Percentiles rank a stretch among this genome's conserved stretches.
These are phyloP conservation scores for Daldinia childiae DNA, from an alignment of 495 filamentous ascomycete species.

Conservation along the genomic window DNA sequence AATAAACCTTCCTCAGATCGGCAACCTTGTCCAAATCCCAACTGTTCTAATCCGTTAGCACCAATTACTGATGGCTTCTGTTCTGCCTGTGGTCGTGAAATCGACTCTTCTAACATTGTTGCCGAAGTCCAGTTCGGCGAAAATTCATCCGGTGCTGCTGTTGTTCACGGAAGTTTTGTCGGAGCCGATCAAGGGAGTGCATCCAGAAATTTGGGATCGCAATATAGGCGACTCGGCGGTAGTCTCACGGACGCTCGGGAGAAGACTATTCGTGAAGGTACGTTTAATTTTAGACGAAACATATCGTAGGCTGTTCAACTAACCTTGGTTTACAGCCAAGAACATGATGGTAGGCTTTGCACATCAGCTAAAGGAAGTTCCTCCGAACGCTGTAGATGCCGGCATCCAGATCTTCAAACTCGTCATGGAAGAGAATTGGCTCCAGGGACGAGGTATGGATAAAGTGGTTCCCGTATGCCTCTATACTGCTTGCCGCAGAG, in stretches of 20 bases:
- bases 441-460: constrained; percentile 84
- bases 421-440: constrained; percentile 79
- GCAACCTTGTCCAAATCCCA: constrained; percentile 42
- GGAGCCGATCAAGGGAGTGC: constrained; percentile 76
- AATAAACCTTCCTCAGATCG: constrained; percentile 31
- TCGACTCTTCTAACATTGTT: constrained; percentile 86
- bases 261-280: constrained; percentile 72
- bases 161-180: constrained; percentile 90
- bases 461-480: constrained; percentile 86
- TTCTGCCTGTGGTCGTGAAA: constrained; percentile 80
- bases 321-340: constrained; percentile 40
- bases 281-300: constrained; percentile 32
- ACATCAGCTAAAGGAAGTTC: constrained; percentile 61
- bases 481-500: constrained; percentile 82
- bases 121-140: constrained; percentile 92
- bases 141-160: constrained; percentile 79
- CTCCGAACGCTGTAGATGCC: constrained; percentile 65
- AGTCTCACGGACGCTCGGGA: constrained; percentile 65
- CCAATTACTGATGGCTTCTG: constrained; percentile 70
- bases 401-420: constrained; percentile 81
- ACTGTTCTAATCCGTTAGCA: constrained; percentile 45
- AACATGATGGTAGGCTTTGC: constrained; percentile 56
- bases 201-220: constrained; percentile 59
- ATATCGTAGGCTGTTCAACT: background rate
- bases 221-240: constrained; percentile 54